Evolutionary conservation across 2,329 filamentous ascomycete genomes (phyloP).

Genomic region (Fusarium pseudocircinatum): DNA sequence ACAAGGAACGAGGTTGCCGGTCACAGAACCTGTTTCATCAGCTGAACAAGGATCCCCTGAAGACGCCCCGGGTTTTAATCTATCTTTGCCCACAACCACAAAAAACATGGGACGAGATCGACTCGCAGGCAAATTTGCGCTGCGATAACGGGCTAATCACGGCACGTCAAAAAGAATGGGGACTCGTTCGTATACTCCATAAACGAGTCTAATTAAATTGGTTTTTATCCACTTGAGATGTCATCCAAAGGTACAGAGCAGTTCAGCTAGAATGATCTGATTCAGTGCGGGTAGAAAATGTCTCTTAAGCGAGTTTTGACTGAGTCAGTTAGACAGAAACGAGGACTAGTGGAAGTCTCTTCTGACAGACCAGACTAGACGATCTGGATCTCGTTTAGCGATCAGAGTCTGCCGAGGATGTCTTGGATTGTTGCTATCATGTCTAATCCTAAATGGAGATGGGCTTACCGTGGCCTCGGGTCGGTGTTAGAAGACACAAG

Average conservation of each 20-base stretch:
- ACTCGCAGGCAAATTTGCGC: neutral
- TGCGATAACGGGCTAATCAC: neutral
- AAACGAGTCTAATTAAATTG: neutral
- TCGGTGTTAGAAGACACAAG: too few relatives aligned
- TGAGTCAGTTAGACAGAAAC: neutral
- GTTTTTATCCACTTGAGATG: neutral
- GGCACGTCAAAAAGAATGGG: neutral
- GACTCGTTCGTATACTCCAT: neutral
- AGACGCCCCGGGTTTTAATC: neutral
- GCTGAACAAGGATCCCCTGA: neutral
- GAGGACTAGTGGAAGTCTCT: neutral
- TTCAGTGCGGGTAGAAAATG: neutral
- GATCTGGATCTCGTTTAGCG: neutral
- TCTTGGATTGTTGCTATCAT: neutral
- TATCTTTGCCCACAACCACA: neutral
- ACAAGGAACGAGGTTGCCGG: neutral
- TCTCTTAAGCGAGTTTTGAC: neutral
- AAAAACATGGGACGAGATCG: neutral
- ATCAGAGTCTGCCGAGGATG: neutral
- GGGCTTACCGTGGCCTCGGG: neutral
- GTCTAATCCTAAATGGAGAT: too few relatives aligned
- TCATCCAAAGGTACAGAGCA: neutral
- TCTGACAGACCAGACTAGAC: neutral
- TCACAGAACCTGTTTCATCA: slow-evolving; percentile 3
- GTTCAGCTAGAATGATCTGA: neutral